These are phyloP conservation scores for Arctium minus DNA, from an alignment of 129 eudicot species.

Conservation along the genomic window DNA sequence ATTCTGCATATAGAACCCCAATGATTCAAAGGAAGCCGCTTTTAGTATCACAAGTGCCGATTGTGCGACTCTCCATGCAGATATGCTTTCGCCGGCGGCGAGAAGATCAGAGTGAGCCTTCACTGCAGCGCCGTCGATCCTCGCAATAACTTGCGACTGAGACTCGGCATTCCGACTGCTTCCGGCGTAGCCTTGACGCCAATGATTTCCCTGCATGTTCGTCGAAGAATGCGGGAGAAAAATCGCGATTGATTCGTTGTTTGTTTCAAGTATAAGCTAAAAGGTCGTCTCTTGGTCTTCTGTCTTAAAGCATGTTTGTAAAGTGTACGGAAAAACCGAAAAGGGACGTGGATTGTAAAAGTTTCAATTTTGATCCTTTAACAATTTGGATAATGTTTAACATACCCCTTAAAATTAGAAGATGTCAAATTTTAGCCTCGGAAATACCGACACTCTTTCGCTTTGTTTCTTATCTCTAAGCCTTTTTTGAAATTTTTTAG, in stretches of 20 bases:
- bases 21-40: conserved; percentile 66
- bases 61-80: conserved; percentile 76
- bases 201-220: conserved; percentile 13
- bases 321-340: background rate
- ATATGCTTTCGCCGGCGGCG: conserved; percentile 49
- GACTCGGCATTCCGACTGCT: background rate
- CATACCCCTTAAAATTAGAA: background rate
- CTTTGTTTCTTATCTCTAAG: background rate
- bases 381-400: background rate
- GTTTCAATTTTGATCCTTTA: background rate
- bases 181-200: background rate
- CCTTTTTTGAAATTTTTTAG: no score
- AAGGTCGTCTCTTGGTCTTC: conserved; percentile 16
- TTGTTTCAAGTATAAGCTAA: background rate
- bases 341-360: background rate
- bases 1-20: conserved; percentile 69
- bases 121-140: conserved; percentile 50
- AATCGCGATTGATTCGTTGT: background rate
- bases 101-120: conserved; percentile 55
- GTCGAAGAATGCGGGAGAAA: background rate
- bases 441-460: background rate
- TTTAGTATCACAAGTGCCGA: conserved; percentile 51
- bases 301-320: background rate
- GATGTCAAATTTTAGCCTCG: background rate
- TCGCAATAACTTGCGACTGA: conserved; percentile 22